These are phyloP conservation scores for Xylaria sp. DNA, from an alignment of 2,329 filamentous ascomycete species.

Conservation along the genomic window DNA sequence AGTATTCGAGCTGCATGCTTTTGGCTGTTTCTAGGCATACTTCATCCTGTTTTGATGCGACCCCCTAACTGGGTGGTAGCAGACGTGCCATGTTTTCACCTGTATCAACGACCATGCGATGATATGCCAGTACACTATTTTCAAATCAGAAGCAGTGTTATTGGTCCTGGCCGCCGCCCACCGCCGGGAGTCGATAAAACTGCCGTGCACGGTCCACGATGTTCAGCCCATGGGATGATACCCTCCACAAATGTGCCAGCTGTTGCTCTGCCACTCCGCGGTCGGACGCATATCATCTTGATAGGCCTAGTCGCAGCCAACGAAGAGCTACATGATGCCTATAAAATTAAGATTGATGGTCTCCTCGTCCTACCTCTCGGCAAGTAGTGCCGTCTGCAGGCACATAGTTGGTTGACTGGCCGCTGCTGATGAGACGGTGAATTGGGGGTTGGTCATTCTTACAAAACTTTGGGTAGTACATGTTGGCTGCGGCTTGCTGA, in stretches of 20 bases:
- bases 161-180: neutral
- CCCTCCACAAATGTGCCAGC: neutral
- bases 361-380: no score
- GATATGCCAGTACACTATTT: neutral
- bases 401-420: conserved; percentile 1
- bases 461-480: conserved; percentile 15
- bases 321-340: no score
- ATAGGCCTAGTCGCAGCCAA: neutral
- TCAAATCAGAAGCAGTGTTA: neutral
- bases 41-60: neutral
- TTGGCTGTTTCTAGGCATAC: neutral
- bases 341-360: no score
- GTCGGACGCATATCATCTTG: conserved; percentile 17
- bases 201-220: neutral
- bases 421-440: neutral
- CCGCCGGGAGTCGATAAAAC: neutral
- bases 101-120: neutral
- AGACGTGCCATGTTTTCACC: neutral
- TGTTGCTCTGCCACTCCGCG: conserved; percentile 20
- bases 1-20: conserved; percentile 1
- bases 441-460: conserved; percentile 13
- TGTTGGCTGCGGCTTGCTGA: conserved; percentile 7
- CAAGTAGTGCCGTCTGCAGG: neutral
- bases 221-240: neutral
- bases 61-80: neutral